Evolutionary conservation across 192 early-diverging fungal genomes (phyloP), one percentile per base, ranked within the genome.

Genomic region (Dissophora ornata): DNA sequence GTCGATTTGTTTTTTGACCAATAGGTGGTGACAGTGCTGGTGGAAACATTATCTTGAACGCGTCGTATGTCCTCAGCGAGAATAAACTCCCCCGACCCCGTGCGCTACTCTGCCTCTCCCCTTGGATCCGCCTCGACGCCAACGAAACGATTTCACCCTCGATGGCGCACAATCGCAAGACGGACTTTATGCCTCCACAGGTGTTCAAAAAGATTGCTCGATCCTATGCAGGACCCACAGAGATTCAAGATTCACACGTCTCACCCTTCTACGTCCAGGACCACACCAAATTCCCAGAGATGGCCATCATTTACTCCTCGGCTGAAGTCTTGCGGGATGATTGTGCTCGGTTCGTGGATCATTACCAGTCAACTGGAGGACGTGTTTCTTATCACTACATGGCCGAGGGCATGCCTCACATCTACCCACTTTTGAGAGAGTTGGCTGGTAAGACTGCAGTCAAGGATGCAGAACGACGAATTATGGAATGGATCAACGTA

Each of bases 401-500:
- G 73, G 50, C 49, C 7, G 73, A 77, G 63, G 73, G 73, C 5
- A 67, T 77, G 62, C 63, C 73, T 26, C 73, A 77, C 22, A 32
- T 62, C 6, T 77, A 77, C 41, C 52, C 64, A 3, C 41, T 77
- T 9, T 33, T 77, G 21, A 8, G 73, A 48, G 73, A 77, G 24
- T 28, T 77, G 16, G 6, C 51, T 15, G 73, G 73, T 15, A 77
- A 67, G 53, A 77, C 73, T 0, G 64, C 64, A 2, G 73, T 77
- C 53, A 77, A 77, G 58, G 73, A 77, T 67, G 58, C 73, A 16
- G 73, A 77, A 56, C 36, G 73, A 15, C 15, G 73, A 25, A 8
- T 77, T 34, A 77, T 77, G 73, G 73, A 77, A 11, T 77, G 73
- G 73, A 46, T 77, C 45, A 77, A 77, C 32, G 32, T 77, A n/a